Percentiles rank a stretch among this genome's conserved stretches.
phyloP scores from a whole-genome alignment of 495 filamentous ascomycete species.

The Paragyromitra xinjiangensis region DNA sequence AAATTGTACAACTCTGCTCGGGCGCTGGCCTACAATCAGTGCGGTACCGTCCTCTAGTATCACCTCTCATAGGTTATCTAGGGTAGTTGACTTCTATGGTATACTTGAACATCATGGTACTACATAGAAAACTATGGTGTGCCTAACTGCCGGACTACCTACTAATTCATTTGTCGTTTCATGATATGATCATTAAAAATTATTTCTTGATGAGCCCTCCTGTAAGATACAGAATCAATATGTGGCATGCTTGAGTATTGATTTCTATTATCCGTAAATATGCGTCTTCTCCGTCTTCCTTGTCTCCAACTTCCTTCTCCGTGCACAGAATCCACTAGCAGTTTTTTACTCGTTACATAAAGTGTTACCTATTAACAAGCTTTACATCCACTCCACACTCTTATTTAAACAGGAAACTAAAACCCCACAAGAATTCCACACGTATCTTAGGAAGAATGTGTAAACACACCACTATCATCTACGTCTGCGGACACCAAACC shows the following conservation, averaged over 20 bases:
- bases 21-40: too few relatives aligned
- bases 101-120: not conserved
- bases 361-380: not conserved
- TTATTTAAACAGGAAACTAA: not conserved
- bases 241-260: not conserved
- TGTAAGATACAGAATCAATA: not conserved
- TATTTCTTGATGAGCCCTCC: not conserved
- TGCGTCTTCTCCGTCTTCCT: not conserved
- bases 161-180: not conserved
- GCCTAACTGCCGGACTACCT: not conserved
- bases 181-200: too few relatives aligned
- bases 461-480: not conserved
- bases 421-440: not conserved
- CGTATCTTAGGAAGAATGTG: not conserved
- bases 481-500: not conserved
- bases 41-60: too few relatives aligned
- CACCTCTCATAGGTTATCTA: too few relatives aligned
- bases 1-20: too few relatives aligned
- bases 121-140: not conserved
- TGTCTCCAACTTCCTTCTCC: not conserved
- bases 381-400: not conserved
- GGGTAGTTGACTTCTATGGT: not conserved
- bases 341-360: not conserved
- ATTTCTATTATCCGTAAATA: not conserved
- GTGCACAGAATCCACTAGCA: not conserved